A percentile compares a stretch with the other conserved stretches of the same genome.
Evolutionary conservation across 2,329 filamentous ascomycete genomes (phyloP).

Genomic region (Aureobasidium sp.): DNA sequence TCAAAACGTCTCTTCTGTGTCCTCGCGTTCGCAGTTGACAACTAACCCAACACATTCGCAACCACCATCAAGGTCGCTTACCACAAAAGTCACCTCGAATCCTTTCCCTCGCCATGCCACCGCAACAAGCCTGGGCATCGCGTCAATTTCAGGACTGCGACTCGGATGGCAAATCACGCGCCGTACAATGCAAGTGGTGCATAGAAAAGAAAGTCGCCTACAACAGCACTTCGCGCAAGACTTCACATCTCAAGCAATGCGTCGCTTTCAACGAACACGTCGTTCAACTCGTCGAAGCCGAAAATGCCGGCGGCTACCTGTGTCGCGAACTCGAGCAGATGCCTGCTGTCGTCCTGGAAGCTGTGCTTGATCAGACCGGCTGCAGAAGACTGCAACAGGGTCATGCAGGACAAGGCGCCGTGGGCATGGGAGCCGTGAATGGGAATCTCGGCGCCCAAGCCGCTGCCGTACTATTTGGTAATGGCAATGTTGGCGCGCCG

Average conservation of each 20-base stretch:
- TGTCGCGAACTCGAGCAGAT: slow-evolving; percentile 4
- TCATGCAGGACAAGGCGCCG: not conserved
- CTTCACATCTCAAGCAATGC: slow-evolving; percentile 12
- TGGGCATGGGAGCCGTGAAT: slow-evolving; percentile 2
- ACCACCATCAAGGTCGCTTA: slow-evolving; percentile 1
- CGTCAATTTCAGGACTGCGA: slow-evolving; percentile 12
- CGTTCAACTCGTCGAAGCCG: not conserved
- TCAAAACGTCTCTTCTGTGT: not conserved
- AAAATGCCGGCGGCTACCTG: slow-evolving; percentile 2
- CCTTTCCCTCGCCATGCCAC: not conserved
- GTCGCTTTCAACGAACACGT: slow-evolving; percentile 13
- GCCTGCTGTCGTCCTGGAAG: not conserved
- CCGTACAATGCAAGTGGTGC: slow-evolving; percentile 14
- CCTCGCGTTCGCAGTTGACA: not conserved
- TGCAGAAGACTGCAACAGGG: not conserved
- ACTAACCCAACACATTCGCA: slow-evolving; percentile 3
- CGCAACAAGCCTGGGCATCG: slow-evolving; percentile 9
- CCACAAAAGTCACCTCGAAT: not conserved
- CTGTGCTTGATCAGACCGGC: not conserved
- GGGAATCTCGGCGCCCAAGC: not conserved
- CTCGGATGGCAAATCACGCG: slow-evolving; percentile 13
- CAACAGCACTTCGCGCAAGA: slow-evolving; percentile 14
- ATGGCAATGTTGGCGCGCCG: not conserved
- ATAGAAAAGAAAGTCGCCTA: slow-evolving; percentile 15
- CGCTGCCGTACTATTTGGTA: not conserved